Base-by-base conservation (phyloP, 805 yeast species). In the Suhomyces prunicola region DNA sequence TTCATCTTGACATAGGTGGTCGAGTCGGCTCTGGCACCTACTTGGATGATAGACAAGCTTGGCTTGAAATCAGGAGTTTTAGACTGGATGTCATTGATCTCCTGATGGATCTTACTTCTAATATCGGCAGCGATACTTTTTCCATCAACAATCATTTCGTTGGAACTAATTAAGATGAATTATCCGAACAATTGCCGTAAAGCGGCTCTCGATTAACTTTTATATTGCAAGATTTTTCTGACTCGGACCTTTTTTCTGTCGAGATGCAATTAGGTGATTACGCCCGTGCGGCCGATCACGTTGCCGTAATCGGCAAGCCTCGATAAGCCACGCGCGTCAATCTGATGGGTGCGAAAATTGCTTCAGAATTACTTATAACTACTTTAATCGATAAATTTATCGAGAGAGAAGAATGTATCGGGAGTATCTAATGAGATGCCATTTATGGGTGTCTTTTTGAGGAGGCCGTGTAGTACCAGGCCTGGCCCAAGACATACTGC, bases 1-100 rank as follows among this genome's bases (percentile, higher is more conserved):
- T 88, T 88, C 90, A 87, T 87, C 58, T 83, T 80, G 46, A 88
- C 92, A 68, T 88, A 88, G 3, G 90, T 86, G n/a, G 87, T 75
- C 10, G 94, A 87, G 64, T 88, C 96, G 22, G 86, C 87, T 68
- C 93, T 78, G 24, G 74, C 73, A 52, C 96, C 96, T 22, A 88
- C 87, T 71, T 88, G 96, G 57, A 88, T 76, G 58, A 88, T 88
- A 55, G 84, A 76, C 63, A 88, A 74, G 44, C 76, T 78, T 29
- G 96, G 94, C 57, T 75, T 72, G 69, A 88, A 87, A 47, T 73
- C 74, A 13, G 85, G 79, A 58, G 80, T 75, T 33, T 71, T 66
- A 9, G 68, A 56, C 65, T 81, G 79, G 52, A 79, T 58, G 50
- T 64, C 62, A 13, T 54, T 29, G 61, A 83, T 79, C 46, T 79